Conservation (phyloP, 208 protist species). For the Balamuthia mandrillaris region DNA sequence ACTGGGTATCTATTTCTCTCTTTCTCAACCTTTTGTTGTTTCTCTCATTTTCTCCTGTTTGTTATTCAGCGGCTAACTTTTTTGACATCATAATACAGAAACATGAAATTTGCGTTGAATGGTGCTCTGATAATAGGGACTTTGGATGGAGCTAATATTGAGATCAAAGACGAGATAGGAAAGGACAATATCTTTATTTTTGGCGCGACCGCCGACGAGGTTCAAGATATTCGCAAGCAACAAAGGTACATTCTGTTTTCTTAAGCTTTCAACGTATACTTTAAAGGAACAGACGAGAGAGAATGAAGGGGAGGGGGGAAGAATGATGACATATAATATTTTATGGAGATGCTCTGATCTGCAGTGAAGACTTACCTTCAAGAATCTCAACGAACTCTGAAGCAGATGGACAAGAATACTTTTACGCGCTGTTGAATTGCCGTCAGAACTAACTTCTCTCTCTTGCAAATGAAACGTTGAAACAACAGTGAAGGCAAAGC, state of each 20-base stretch:
- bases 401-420: too few relatives aligned
- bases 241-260: too few relatives aligned
- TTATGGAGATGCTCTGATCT: too few relatives aligned
- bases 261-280: too few relatives aligned
- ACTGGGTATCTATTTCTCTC: constrained; percentile 65
- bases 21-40: background rate
- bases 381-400: too few relatives aligned
- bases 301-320: too few relatives aligned
- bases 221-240: constrained; percentile 35
- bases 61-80: too few relatives aligned
- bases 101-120: constrained; percentile 87
- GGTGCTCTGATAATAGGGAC: constrained; percentile 81
- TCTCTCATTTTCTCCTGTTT: too few relatives aligned
- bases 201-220: constrained; percentile 61
- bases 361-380: too few relatives aligned
- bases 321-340: too few relatives aligned
- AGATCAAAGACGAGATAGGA: constrained; percentile 78
- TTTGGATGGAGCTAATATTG: constrained; percentile 84
- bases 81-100: too few relatives aligned
- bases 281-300: background rate
- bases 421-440: too few relatives aligned
- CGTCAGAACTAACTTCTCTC: background rate
- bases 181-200: constrained; percentile 82
- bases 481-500: constrained; percentile 31
- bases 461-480: background rate